These are phyloP conservation scores for Exophiala dermatitidis DNA, from an alignment of 2,329 filamentous ascomycete genomes.

Conservation along the genomic window DNA sequence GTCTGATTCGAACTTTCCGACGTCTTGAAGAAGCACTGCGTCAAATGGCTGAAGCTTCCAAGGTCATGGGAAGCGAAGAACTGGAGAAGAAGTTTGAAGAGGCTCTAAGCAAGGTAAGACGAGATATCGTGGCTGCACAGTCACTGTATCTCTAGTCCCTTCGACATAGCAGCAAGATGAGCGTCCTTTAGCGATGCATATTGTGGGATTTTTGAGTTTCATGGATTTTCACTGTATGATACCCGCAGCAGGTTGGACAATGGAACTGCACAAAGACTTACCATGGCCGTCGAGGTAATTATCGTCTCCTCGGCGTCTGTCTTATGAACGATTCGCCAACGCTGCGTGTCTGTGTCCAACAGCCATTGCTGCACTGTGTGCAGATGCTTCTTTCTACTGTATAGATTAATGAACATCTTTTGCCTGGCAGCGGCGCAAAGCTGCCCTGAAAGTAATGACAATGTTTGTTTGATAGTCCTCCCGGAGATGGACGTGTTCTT, in stretches of 20 bases:
- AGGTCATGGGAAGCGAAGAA: conserved; percentile 97
- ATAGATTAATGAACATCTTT: not conserved
- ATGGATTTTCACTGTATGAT: conserved; percentile 5
- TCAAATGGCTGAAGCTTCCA: conserved; percentile 90
- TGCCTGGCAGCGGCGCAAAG: conserved; percentile 17
- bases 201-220: not conserved
- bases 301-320: conserved; percentile 6
- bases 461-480: not conserved
- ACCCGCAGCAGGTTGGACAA: conserved; percentile 9
- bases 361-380: not conserved
- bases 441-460: conserved; percentile 5
- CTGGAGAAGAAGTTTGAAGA: conserved; percentile 48
- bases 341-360: not conserved
- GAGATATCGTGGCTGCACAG: conserved; percentile 92
- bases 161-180: conserved; percentile 1
- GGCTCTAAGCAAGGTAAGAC: conserved; percentile 40
- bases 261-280: conserved; percentile 3
- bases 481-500: not conserved
- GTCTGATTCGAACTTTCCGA: conserved; percentile 89
- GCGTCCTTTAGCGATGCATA: not conserved
- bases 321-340: not conserved
- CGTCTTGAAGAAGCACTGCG: conserved; percentile 87
- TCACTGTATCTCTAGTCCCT: conserved; percentile 63
- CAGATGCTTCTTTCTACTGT: not conserved
- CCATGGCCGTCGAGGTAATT: conserved; percentile 6